These are phyloP conservation scores for Fusarium hostae DNA, from an alignment of 2,329 filamentous ascomycete genomes.

Conservation along the genomic window DNA sequence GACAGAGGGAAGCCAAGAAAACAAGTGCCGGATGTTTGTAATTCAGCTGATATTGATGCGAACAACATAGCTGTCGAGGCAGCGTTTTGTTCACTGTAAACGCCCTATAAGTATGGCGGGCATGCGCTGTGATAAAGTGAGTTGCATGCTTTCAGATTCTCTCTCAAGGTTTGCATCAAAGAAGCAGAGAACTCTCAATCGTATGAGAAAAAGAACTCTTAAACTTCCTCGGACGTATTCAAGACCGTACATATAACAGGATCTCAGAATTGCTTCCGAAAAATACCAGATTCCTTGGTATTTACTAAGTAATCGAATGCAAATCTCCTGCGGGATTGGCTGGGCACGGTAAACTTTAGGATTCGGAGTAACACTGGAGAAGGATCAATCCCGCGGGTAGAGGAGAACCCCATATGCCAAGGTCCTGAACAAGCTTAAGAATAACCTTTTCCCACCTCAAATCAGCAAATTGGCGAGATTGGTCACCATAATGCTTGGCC, in stretches of 20 bases:
- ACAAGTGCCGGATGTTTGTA: background rate
- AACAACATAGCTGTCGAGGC: no score
- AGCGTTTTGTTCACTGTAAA: background rate
- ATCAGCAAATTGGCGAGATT: background rate
- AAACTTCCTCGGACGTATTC: rapidly evolving
- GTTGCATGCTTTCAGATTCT: no score
- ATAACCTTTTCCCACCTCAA: background rate
- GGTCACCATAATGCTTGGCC: background rate
- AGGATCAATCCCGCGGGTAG: slow-evolving; percentile 7
- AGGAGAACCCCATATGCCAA: background rate
- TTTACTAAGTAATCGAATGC: background rate
- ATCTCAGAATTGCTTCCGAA: background rate
- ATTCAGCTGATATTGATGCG: background rate
- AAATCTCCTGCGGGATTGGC: slow-evolving; percentile 5
- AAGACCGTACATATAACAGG: background rate
- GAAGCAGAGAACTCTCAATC: background rate
- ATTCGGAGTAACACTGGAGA: background rate
- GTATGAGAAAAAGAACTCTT: background rate
- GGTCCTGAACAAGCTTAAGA: background rate
- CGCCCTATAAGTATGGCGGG: background rate
- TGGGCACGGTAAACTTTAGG: background rate
- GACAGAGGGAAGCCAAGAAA: background rate
- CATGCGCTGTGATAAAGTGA: background rate
- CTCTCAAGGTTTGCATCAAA: background rate
- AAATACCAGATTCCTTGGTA: background rate